phyloP scores from a whole-genome alignment of 768 basidiomycete species.

The Bullera alba region DNA sequence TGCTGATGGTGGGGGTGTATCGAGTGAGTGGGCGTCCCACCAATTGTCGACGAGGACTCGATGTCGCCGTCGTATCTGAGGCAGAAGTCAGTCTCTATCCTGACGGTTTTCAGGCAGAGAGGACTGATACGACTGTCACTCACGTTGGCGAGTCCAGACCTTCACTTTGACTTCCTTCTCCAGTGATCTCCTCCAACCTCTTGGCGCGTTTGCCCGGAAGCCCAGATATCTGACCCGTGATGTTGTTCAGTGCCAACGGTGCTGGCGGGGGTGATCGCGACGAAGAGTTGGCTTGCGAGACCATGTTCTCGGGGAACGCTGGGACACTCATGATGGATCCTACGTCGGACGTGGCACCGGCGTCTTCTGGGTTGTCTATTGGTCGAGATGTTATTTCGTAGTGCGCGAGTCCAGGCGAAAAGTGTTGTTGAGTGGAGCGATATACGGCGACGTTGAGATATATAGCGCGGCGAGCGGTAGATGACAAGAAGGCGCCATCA shows the following conservation, averaged over 20 bases:
- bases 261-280: constrained; percentile 4
- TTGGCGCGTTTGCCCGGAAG: neutral
- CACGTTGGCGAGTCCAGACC: constrained; percentile 41
- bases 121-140: constrained; percentile 4
- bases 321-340: constrained; percentile 27
- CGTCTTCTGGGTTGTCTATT: constrained; percentile 17
- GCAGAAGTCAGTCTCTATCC: neutral
- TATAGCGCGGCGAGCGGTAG: neutral
- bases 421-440: neutral
- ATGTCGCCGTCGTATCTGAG: constrained; percentile 46
- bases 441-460: constrained; percentile 6
- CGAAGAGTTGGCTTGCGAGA: constrained; percentile 9
- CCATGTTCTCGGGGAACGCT: constrained; percentile 6
- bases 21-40: constrained; percentile 26
- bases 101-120: too few relatives aligned
- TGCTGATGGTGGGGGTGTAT: constrained; percentile 4
- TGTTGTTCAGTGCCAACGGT: neutral
- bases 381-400: neutral
- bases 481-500: neutral
- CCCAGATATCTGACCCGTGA: neutral
- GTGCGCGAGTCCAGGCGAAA: neutral
- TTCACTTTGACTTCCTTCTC: constrained; percentile 35
- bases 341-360: constrained; percentile 32
- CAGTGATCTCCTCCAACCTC: constrained; percentile 26
- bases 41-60: constrained; percentile 36